phyloP scores from a whole-genome alignment of 768 basidiomycete genomes.

The Suillus fuscotomentosus region DNA sequence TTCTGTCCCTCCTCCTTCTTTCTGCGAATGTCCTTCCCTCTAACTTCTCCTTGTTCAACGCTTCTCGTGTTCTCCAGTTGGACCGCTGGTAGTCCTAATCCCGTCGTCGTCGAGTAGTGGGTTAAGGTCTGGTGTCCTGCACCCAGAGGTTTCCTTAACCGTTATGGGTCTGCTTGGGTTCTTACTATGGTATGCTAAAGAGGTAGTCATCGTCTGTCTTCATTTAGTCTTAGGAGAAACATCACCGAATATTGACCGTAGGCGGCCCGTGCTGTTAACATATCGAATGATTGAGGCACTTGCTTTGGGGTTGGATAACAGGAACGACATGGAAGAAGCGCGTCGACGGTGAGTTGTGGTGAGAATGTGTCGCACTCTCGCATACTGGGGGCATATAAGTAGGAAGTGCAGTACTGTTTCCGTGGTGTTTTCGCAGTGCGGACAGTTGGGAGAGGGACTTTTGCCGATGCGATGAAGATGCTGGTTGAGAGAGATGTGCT shows the following conservation, averaged over 20 bases:
- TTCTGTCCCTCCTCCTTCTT: no score
- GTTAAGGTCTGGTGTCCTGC: no score
- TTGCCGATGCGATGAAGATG: slow-evolving; percentile 28
- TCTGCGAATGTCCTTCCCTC: no score
- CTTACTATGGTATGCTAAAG: no score
- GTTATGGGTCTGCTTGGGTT: no score
- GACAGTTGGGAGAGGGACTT: slow-evolving; percentile 24
- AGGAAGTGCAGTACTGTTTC: slow-evolving; percentile 33
- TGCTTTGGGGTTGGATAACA: not conserved
- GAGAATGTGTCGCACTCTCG: not conserved
- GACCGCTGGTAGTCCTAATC: no score
- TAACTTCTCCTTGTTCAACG: no score
- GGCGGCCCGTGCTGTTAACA: not conserved
- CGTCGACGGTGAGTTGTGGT: not conserved
- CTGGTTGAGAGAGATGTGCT: slow-evolving; percentile 28
- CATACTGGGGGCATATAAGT: slow-evolving; percentile 22
- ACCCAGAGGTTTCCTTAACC: no score
- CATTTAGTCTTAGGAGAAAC: not conserved
- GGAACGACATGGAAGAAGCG: rapidly evolving
- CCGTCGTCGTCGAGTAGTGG: no score
- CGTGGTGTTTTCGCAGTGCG: slow-evolving; percentile 12
- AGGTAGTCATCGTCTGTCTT: no score
- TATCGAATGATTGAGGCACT: not conserved
- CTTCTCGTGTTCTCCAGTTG: no score
- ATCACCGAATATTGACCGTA: not conserved